Evolutionary conservation across 2,329 filamentous ascomycete genomes (phyloP).

Genomic region (Fusarium falciforme): DNA sequence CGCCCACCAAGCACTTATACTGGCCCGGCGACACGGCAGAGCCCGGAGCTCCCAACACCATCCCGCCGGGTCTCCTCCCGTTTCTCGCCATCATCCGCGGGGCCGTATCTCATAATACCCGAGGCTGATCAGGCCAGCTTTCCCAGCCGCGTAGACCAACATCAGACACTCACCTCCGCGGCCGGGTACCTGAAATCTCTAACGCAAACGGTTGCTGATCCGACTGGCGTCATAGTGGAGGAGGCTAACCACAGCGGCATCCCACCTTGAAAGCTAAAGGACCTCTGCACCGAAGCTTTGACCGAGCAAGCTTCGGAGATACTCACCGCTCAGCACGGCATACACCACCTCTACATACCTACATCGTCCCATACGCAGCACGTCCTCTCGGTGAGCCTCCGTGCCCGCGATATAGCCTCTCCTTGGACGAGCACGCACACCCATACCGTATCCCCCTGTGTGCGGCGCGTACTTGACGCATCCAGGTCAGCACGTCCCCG

Average conservation of each 20-base stretch:
- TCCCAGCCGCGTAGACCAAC: background rate
- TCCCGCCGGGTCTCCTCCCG: constrained; percentile 7
- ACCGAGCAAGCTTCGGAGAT: constrained; percentile 32
- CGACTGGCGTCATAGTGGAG: constrained; percentile 36
- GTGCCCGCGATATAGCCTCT: background rate
- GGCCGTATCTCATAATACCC: constrained; percentile 1
- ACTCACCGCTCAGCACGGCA: constrained; percentile 10
- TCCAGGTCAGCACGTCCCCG: constrained; percentile 3
- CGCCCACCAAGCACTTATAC: constrained; percentile 15
- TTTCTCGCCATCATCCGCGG: constrained; percentile 25
- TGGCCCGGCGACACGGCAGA: constrained; percentile 11
- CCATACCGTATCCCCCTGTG: background rate
- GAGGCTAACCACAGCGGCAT: constrained; percentile 9
- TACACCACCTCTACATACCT: background rate
- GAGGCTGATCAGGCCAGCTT: constrained; percentile 10
- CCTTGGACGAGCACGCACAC: background rate
- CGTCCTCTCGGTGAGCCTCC: constrained; percentile 1
- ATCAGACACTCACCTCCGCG: background rate
- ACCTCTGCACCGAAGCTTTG: constrained; percentile 30
- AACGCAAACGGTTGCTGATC: constrained; percentile 15
- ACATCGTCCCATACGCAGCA: constrained; percentile 23
- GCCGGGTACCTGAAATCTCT: constrained; percentile 23
- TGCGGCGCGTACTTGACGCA: background rate
- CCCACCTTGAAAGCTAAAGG: background rate
- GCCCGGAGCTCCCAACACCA: constrained; percentile 7